A percentile compares a stretch with the other conserved stretches of the same genome.
phyloP scores from a whole-genome alignment of 78 protist genomes.

The Isochrysis galbana region DNA sequence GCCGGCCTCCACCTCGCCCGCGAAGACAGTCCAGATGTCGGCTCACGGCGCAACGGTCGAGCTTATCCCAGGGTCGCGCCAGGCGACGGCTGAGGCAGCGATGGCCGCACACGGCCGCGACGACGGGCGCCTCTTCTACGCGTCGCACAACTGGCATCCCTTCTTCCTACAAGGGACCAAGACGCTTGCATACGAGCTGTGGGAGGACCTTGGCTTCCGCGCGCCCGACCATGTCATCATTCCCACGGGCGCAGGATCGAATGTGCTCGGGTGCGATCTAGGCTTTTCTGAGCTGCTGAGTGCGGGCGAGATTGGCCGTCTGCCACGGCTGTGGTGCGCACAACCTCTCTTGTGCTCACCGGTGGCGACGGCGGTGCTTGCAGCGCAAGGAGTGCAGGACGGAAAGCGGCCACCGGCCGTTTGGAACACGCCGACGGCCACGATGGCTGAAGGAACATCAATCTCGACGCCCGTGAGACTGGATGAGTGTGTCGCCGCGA shows the following conservation, averaged over 20 bases:
- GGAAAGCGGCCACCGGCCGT: not conserved
- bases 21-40: not conserved
- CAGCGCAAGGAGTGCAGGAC: not conserved
- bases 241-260: not conserved
- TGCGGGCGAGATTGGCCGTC: not conserved
- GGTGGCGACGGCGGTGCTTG: not conserved
- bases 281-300: constrained; percentile 1
- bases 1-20: not conserved
- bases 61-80: not conserved
- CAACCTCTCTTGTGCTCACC: not conserved
- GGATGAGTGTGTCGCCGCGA: not conserved
- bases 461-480: not conserved
- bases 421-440: not conserved
- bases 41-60: not conserved
- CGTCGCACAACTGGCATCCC: constrained; percentile 29
- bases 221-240: constrained; percentile 12
- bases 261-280: not conserved
- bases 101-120: constrained; percentile 2
- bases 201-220: constrained; percentile 30
- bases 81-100: constrained; percentile 22
- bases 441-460: constrained; percentile 2
- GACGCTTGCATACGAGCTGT: constrained; percentile 24
- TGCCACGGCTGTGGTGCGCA: not conserved
- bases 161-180: constrained; percentile 28
- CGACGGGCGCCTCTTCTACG: not conserved